Percentiles rank a stretch among this genome's conserved stretches.
Conservation (phyloP, 306 rosid genomes). For the Vachellia collinsii region DNA sequence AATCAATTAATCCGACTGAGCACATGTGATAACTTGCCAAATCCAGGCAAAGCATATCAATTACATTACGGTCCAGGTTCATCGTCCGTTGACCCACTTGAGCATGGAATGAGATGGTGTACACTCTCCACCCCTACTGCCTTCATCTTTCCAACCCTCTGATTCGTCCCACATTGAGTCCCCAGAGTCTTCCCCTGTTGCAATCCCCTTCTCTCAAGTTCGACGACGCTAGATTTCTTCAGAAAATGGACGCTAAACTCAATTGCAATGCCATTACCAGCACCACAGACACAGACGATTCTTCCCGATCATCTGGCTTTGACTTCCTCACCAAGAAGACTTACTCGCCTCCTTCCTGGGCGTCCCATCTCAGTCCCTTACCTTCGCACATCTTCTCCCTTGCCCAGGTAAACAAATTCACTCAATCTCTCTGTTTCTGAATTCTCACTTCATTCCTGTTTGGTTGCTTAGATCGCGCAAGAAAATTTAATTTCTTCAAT, state of each 20-base stretch:
- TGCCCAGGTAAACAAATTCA: conserved; percentile 55
- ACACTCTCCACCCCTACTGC: conserved; percentile 4
- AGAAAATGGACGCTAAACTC: conserved; percentile 41
- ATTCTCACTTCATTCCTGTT: background rate
- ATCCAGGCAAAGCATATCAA: too few relatives aligned
- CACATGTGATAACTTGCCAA: too few relatives aligned
- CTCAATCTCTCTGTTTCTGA: background rate
- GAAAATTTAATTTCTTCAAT: background rate
- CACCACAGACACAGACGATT: conserved; percentile 3
- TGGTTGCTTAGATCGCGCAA: background rate
- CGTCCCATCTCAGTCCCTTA: conserved; percentile 68
- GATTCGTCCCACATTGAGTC: conserved; percentile 20
- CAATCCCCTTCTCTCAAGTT: background rate
- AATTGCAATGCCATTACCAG: background rate
- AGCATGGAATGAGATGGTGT: conserved; percentile 38
- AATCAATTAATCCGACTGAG: too few relatives aligned
- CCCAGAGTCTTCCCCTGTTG: background rate
- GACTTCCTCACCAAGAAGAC: conserved; percentile 59
- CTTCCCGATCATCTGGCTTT: conserved; percentile 18
- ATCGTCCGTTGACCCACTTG: background rate
- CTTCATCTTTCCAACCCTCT: background rate
- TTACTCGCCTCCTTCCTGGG: conserved; percentile 85
- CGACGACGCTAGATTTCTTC: conserved; percentile 10
- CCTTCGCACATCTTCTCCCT: conserved; percentile 80
- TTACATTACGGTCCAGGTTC: background rate